Percentiles rank a stretch among this genome's conserved stretches.
phyloP scores from a whole-genome alignment of 75 land plant species.

The Cryptomeria japonica region DNA sequence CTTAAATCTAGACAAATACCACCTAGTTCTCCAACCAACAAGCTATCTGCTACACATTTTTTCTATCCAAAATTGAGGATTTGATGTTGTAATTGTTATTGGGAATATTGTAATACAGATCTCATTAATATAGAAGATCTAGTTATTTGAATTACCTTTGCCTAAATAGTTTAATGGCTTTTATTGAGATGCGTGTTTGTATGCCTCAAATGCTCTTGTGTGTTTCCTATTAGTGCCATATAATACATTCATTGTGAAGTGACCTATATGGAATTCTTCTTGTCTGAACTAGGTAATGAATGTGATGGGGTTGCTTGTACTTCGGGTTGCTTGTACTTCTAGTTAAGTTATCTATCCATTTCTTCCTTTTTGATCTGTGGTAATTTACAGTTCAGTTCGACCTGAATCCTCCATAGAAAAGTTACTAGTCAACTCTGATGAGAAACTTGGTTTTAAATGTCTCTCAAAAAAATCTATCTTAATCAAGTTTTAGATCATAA shows the following conservation, averaged over 20 bases:
- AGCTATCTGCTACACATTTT: no score
- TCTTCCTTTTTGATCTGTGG: background rate
- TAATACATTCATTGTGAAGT: background rate
- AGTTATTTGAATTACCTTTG: background rate
- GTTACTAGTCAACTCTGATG: background rate
- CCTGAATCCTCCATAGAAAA: background rate
- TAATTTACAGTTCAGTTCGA: background rate
- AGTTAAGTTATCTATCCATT: background rate
- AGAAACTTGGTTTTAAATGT: background rate
- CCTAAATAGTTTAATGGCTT: background rate
- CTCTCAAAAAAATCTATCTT: background rate
- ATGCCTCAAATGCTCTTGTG: background rate
- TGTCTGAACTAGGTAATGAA: background rate
- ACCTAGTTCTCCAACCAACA: no score
- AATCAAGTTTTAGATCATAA: background rate
- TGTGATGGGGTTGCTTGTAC: background rate
- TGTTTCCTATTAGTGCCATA: background rate
- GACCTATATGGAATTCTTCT: background rate
- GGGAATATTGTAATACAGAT: background rate
- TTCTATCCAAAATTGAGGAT: background rate
- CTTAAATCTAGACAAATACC: no score
- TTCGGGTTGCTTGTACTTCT: no score
- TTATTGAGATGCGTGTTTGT: background rate
- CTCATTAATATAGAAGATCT: background rate
- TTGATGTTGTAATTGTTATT: background rate